phyloP scores from a whole-genome alignment of 495 filamentous ascomycete genomes.

The Neurospora hispaniola region DNA sequence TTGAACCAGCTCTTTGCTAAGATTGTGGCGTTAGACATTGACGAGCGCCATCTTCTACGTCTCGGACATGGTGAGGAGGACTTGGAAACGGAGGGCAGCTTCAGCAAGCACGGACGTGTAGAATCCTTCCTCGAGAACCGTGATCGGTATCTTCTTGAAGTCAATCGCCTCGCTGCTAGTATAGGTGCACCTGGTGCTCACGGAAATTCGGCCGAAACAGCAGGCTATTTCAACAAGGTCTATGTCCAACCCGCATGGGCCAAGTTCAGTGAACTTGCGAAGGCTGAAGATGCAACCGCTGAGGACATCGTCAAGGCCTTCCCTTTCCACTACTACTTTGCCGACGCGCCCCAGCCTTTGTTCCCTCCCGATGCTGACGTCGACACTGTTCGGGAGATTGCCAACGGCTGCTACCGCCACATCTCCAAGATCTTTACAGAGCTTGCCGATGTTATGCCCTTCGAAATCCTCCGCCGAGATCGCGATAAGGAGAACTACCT shows the following conservation, averaged over 20 bases:
- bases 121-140: constrained; percentile 93
- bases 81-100: constrained; percentile 72
- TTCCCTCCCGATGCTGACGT: constrained; percentile 54
- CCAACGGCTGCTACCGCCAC: constrained; percentile 79
- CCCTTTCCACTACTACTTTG: constrained; percentile 85
- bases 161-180: constrained; percentile 72
- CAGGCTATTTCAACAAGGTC: constrained; percentile 88
- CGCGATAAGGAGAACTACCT: constrained; percentile 94
- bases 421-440: constrained; percentile 87
- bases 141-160: constrained; percentile 65
- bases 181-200: constrained; percentile 84
- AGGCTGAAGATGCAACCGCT: constrained; percentile 39
- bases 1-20: constrained; percentile 99
- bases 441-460: constrained; percentile 85
- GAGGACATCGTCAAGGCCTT: constrained; percentile 61
- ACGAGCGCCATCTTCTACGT: constrained; percentile 86
- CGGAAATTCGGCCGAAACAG: constrained; percentile 91
- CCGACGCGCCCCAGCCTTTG: constrained; percentile 75
- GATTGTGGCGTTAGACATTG: constrained; percentile 88
- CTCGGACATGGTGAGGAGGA: constrained; percentile 94
- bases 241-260: constrained; percentile 85
- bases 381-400: constrained; percentile 65
- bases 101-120: constrained; percentile 90
- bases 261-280: constrained; percentile 59
- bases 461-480: constrained; percentile 81